Evolutionary conservation across 2,329 filamentous ascomycete species (phyloP).

Genomic region (Epichloe sp.): DNA sequence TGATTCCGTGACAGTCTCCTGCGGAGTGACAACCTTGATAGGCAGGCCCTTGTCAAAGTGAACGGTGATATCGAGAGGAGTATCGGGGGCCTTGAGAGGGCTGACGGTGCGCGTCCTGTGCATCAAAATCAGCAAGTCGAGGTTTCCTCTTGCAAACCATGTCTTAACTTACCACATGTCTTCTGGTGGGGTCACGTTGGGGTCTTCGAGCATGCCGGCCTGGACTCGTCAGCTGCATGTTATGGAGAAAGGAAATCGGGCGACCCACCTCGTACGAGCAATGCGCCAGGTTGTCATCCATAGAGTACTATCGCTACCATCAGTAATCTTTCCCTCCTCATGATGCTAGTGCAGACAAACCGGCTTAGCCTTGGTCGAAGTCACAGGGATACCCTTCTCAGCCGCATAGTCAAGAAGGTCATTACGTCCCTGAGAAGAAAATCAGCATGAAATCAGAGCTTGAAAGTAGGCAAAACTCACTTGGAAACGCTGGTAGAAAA

Average conservation of each 20-base stretch:
- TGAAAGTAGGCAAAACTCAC: background rate
- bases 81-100: slow-evolving; percentile 1
- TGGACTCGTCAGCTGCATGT: background rate
- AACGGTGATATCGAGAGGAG: background rate
- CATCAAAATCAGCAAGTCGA: background rate
- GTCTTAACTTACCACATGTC: background rate
- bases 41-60: slow-evolving; percentile 2
- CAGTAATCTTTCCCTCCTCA: background rate
- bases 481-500: slow-evolving; percentile 1
- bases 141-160: background rate
- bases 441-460: background rate
- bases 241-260: background rate
- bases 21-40: background rate
- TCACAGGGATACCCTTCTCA: slow-evolving; percentile 2
- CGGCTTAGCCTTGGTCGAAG: slow-evolving; percentile 2
- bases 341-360: background rate
- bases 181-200: background rate
- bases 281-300: slow-evolving; percentile 4
- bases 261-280: slow-evolving; percentile 1
- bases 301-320: background rate
- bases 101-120: slow-evolving; percentile 1
- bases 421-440: background rate
- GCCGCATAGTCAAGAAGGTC: slow-evolving; percentile 3
- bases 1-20: slow-evolving; percentile 1
- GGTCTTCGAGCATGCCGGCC: slow-evolving; percentile 1